Percentiles rank a stretch among this genome's conserved stretches.
Conservation (phyloP, 2,329 filamentous ascomycete species). For the Cryphonectria naterciae region DNA sequence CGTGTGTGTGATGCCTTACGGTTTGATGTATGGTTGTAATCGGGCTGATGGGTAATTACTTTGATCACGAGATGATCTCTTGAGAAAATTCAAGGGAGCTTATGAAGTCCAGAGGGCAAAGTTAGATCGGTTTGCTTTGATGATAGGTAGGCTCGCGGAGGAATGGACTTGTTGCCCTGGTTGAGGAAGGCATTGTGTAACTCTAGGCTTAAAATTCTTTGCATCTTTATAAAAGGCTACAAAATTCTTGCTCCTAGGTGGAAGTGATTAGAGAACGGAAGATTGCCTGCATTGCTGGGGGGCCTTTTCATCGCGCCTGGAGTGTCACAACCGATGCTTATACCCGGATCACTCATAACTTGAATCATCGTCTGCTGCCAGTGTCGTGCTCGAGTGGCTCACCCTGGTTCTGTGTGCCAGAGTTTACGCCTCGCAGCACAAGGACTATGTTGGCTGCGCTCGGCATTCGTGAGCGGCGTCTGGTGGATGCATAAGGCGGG, state of each 20-base stretch:
- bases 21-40: neutral
- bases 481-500: neutral
- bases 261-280: neutral
- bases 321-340: neutral
- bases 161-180: neutral
- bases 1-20: neutral
- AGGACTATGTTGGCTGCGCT: neutral
- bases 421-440: neutral
- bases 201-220: neutral
- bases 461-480: neutral
- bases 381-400: neutral
- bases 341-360: neutral
- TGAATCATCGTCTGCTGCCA: neutral
- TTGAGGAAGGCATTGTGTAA: no score
- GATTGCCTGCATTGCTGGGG: neutral
- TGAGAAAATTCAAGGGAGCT: neutral
- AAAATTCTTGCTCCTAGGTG: neutral
- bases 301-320: neutral
- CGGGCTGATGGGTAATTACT: neutral
- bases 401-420: neutral
- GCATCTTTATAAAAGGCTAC: neutral
- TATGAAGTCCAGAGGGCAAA: neutral
- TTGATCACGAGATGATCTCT: neutral
- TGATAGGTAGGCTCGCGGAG: neutral
- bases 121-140: neutral